A percentile compares a stretch with the other conserved stretches of the same genome.
These are phyloP conservation scores for Solanum virginianum DNA, from an alignment of 257 asterid genomes.

Conservation along the genomic window DNA sequence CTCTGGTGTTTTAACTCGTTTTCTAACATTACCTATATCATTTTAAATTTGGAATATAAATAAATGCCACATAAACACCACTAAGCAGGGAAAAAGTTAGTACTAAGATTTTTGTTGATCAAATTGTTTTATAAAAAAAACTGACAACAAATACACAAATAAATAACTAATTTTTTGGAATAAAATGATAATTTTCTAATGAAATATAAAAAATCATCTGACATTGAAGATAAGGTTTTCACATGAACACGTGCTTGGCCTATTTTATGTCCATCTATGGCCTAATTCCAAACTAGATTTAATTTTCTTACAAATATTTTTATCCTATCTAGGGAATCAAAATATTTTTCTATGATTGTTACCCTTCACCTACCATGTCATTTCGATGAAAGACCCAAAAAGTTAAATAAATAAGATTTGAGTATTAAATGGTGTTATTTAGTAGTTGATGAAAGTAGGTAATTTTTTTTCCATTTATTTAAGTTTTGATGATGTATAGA, in stretches of 20 bases:
- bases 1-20: too few relatives aligned
- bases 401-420: background rate
- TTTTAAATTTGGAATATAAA: too few relatives aligned
- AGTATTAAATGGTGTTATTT: background rate
- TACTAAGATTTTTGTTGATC: too few relatives aligned
- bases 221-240: background rate
- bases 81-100: too few relatives aligned
- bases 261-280: background rate
- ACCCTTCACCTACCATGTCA: background rate
- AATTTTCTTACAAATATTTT: background rate
- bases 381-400: background rate
- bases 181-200: background rate
- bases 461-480: background rate
- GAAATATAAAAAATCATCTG: background rate
- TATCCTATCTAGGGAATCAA: background rate
- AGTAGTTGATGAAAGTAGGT: background rate
- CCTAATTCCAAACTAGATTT: background rate
- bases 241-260: background rate
- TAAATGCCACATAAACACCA: too few relatives aligned
- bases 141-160: too few relatives aligned
- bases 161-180: background rate
- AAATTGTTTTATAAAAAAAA: too few relatives aligned
- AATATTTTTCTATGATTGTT: background rate
- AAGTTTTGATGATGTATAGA: background rate
- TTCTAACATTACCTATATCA: too few relatives aligned